A percentile compares a stretch with the other conserved stretches of the same genome.
Evolutionary conservation across 305 asterid species (phyloP).

Genomic region (Solanum aculeatissimum): DNA sequence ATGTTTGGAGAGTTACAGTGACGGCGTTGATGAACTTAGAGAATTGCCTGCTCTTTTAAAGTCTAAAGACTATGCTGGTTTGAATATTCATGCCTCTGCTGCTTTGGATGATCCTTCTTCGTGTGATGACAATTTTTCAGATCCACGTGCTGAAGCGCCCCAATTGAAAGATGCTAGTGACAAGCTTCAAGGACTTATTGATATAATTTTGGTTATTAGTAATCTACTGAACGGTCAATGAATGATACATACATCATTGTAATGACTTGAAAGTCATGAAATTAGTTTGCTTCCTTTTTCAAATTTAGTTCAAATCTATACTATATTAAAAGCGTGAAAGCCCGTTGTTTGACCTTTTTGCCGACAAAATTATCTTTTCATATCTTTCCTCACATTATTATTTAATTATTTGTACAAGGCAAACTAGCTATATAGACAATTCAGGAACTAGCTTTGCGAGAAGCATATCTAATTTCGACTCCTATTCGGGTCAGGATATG

Average conservation of each 20-base stretch:
- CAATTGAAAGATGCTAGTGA: neutral
- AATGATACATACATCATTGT: neutral
- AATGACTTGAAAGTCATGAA: neutral
- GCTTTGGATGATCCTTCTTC: neutral
- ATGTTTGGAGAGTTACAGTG: conserved; percentile 12
- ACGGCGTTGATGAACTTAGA: neutral
- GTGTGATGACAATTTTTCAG: conserved; percentile 1
- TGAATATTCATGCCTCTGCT: neutral
- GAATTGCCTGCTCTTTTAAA: neutral
- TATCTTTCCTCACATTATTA: too few species aligned
- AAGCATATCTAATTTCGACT: too few species aligned
- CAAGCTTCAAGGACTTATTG: neutral
- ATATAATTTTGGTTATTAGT: neutral
- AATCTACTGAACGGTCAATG: neutral
- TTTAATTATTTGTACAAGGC: too few species aligned
- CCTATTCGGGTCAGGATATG: too few species aligned
- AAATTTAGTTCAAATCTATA: too few species aligned
- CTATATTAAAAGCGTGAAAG: too few species aligned
- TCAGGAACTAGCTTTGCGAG: too few species aligned
- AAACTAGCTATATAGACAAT: too few species aligned
- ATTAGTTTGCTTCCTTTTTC: too few species aligned
- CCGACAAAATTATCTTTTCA: too few species aligned
- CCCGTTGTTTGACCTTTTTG: too few species aligned
- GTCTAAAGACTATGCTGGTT: neutral
- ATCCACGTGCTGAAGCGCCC: neutral